phyloP scores from a whole-genome alignment of 2,329 filamentous ascomycete species.

The Escovopsis sp. region DNA sequence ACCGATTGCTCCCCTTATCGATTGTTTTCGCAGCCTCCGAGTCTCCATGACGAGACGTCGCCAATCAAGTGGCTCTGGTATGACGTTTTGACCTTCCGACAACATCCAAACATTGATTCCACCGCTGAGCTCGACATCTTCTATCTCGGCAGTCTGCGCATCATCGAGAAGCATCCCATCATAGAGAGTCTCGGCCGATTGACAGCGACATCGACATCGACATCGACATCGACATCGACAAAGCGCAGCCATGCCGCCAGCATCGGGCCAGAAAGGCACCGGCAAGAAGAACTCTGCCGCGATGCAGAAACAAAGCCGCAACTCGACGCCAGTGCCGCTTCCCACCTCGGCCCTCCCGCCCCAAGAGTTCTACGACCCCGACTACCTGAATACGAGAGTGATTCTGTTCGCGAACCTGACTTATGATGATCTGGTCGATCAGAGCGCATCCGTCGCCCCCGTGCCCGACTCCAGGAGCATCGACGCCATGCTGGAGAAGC shows the following conservation, averaged over 20 bases:
- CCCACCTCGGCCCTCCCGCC: slow-evolving; percentile 37
- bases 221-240: neutral
- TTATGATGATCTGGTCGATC: slow-evolving; percentile 57
- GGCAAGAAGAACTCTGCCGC: slow-evolving; percentile 49
- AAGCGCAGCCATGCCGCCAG: slow-evolving; percentile 36
- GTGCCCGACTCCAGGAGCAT: slow-evolving; percentile 50
- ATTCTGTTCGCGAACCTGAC: slow-evolving; percentile 44
- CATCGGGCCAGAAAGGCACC: slow-evolving; percentile 44
- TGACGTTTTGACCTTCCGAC: slow-evolving; percentile 1
- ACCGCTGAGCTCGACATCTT: neutral
- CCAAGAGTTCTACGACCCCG: slow-evolving; percentile 41
- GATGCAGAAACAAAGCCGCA: slow-evolving; percentile 58
- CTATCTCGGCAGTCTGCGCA: too few species aligned
- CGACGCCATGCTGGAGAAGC: slow-evolving; percentile 46
- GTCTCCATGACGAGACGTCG: neutral
- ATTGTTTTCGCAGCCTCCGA: neutral
- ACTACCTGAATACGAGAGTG: slow-evolving; percentile 52
- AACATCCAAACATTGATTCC: neutral
- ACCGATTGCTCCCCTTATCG: too few species aligned
- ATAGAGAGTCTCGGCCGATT: too few species aligned
- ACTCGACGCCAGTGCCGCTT: slow-evolving; percentile 49
- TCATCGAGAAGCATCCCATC: too few species aligned
- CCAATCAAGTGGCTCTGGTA: neutral
- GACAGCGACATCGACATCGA: too few species aligned
- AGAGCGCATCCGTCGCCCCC: slow-evolving; percentile 37